phyloP scores from a whole-genome alignment of 768 basidiomycete species.

The Podaxis sp. region DNA sequence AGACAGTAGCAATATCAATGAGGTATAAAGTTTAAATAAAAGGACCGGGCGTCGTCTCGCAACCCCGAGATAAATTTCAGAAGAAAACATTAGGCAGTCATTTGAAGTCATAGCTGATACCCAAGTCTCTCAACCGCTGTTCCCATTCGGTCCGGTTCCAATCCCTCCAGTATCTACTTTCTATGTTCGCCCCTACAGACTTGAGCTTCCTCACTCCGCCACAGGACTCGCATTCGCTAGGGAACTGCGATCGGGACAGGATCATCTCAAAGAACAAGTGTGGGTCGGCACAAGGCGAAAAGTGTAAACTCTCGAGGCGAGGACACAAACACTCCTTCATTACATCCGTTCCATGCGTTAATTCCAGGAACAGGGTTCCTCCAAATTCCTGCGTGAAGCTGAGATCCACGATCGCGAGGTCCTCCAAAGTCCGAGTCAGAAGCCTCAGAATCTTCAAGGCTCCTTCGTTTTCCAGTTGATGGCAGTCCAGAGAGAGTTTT shows the following conservation, averaged over 20 bases:
- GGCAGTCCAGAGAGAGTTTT: not conserved
- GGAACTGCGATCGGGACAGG: not conserved
- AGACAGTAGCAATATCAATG: no score
- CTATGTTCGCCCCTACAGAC: not conserved
- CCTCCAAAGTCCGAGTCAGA: not conserved
- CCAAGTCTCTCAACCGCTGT: not conserved
- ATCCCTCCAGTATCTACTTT: no score
- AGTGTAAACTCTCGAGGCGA: not conserved
- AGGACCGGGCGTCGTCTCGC: no score
- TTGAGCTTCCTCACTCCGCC: conserved; percentile 4
- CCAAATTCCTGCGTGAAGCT: not conserved
- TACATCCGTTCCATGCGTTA: not conserved
- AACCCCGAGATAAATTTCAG: not conserved
- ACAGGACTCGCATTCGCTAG: not conserved
- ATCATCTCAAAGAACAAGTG: not conserved
- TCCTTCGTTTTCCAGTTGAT: not conserved
- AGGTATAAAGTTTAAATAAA: no score
- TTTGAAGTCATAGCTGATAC: not conserved
- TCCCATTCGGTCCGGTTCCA: not conserved
- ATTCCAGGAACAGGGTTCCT: not conserved
- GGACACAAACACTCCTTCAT: conserved; percentile 1
- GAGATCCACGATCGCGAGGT: not conserved
- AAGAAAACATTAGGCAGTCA: not conserved
- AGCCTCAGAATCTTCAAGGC: not conserved
- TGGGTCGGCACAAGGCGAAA: not conserved